A percentile compares a stretch with the other conserved stretches of the same genome.
phyloP scores from a whole-genome alignment of 169 alveolate genomes.

The Perkinsus chesapeaki region DNA sequence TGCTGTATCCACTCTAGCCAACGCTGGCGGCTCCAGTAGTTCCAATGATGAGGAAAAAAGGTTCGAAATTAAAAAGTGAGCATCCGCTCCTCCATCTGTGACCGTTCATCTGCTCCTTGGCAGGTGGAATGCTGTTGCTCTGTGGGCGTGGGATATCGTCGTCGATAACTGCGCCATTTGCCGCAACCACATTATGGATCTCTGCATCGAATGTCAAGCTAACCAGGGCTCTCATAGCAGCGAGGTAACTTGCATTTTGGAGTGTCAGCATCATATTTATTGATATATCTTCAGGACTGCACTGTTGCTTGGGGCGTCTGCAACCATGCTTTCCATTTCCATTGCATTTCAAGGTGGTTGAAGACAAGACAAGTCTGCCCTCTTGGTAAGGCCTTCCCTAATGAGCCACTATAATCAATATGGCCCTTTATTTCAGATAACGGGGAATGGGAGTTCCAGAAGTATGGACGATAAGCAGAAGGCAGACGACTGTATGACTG shows the following conservation, averaged over 20 bases:
- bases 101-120: background rate
- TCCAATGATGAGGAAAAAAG: background rate
- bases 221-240: conserved; percentile 48
- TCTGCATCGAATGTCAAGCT: conserved; percentile 95
- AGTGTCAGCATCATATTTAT: background rate
- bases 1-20: background rate
- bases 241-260: background rate
- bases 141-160: conserved; percentile 87
- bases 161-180: conserved; percentile 99
- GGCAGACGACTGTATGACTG: background rate
- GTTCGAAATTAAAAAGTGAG: background rate
- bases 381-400: conserved; percentile 84
- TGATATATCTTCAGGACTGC: conserved; percentile 77
- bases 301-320: conserved; percentile 99
- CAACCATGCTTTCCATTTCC: conserved; percentile 97
- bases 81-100: background rate
- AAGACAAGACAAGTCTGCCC: conserved; percentile 97
- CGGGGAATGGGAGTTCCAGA: conserved; percentile 40
- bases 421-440: conserved; percentile 11
- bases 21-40: background rate
- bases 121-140: conserved; percentile 80
- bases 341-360: conserved; percentile 96
- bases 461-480: conserved; percentile 26
- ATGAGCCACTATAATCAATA: conserved; percentile 57
- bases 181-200: conserved; percentile 95